phyloP scores from a whole-genome alignment of 805 yeast genomes.

The Starmerella floris region DNA sequence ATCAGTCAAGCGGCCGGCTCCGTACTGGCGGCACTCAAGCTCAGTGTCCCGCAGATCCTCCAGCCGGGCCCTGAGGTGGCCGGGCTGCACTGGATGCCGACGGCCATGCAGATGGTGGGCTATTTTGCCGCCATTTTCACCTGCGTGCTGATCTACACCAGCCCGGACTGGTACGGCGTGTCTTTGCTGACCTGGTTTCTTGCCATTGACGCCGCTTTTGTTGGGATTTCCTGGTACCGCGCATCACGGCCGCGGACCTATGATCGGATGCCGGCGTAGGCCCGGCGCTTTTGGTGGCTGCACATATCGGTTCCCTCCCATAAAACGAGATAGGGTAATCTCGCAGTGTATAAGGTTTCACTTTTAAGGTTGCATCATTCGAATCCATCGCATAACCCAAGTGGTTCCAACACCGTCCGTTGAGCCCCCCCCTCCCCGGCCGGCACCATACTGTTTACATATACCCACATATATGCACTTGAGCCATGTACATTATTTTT shows the following conservation, averaged over 20 bases:
- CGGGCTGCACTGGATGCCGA: constrained; percentile 16
- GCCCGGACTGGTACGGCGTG: constrained; percentile 18
- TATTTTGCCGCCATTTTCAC: constrained; percentile 11
- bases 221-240: background rate
- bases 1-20: background rate
- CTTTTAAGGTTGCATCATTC: no score
- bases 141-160: constrained; percentile 13
- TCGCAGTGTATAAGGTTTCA: no score
- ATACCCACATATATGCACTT: no score
- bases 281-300: no score
- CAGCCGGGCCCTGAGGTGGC: constrained; percentile 9
- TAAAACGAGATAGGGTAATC: no score
- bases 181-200: constrained; percentile 2
- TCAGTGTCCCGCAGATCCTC: constrained; percentile 3
- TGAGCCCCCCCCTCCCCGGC: no score
- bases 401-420: no score
- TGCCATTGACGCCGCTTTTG: background rate
- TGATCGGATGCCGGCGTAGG: background rate
- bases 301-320: no score
- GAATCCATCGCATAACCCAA: no score
- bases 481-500: no score
- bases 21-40: background rate
- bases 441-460: no score
- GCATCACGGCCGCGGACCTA: background rate
- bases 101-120: constrained; percentile 20